Conservation (phyloP, 2,329 filamentous ascomycete species). For the Fusarium subtropicale region DNA sequence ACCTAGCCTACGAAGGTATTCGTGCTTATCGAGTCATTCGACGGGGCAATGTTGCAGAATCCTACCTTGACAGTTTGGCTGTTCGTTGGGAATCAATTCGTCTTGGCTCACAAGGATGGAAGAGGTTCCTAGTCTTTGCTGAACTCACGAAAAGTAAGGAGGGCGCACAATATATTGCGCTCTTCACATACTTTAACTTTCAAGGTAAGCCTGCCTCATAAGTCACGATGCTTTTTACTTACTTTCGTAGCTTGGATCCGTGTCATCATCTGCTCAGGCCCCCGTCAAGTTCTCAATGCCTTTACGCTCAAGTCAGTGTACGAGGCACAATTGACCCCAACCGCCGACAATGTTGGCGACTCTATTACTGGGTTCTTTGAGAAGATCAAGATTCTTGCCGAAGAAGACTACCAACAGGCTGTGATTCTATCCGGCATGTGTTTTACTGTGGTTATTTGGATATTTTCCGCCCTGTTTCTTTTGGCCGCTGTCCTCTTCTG, state of each 20-base stretch:
- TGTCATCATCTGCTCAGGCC: constrained; percentile 89
- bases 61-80: constrained; percentile 89
- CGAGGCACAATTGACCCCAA: constrained; percentile 74
- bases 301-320: constrained; percentile 90
- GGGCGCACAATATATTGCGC: constrained; percentile 87
- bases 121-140: constrained; percentile 91
- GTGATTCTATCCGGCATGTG: constrained; percentile 90
- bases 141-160: constrained; percentile 92
- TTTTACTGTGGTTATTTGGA: constrained; percentile 91
- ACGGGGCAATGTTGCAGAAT: constrained; percentile 87
- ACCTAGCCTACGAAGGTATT: constrained; percentile 83
- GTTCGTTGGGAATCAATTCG: constrained; percentile 86
- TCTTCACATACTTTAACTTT: constrained; percentile 88
- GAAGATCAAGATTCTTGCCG: constrained; percentile 80
- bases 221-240: constrained; percentile 11
- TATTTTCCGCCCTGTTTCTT: constrained; percentile 80
- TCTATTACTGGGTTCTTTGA: constrained; percentile 81
- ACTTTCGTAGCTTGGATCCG: constrained; percentile 78
- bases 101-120: constrained; percentile 81
- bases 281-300: constrained; percentile 90
- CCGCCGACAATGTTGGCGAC: constrained; percentile 65
- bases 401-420: constrained; percentile 80
- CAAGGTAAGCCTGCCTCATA: constrained; percentile 61
- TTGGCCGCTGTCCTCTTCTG: constrained; percentile 83
- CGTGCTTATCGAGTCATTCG: constrained; percentile 84